Base-by-base conservation (phyloP, 192 early-diverging fungal species). In the Coemansia sp. region DNA sequence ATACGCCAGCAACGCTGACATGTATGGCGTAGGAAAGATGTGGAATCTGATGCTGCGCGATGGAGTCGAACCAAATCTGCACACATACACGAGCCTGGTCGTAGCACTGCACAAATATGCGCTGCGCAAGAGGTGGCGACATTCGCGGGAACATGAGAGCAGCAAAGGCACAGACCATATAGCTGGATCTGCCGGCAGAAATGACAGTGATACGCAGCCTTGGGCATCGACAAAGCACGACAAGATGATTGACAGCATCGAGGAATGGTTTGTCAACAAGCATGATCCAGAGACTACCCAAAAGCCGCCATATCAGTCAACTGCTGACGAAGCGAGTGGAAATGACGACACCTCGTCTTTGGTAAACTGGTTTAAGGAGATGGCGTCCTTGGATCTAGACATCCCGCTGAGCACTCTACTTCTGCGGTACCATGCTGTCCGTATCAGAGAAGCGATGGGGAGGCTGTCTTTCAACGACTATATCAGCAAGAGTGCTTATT, bases 341-440 rank as follows among this genome's bases (percentile, higher is more conserved):
- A 57, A 15, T 30, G 26, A 7, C 28, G 35, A 45, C 12, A 25
- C 29, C 5, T 42, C 34, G 25, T n/a, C 46, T 56, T 20, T 48
- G 10, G 15, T 43, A 16, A 58, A 35, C 35, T 35, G 20, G 58
- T 29, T 56, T 23, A 39, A 53, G 25, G 34, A 52, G 4, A 33
- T 34, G 9, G 48, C 10, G 4, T 29, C 70, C 16, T 48, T 71
- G n/a, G 37, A 34, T 28, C 20, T 78, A 1, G 76, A 78, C 23
- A 64, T 78, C 12, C 76, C 76, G 0, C 64, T 78, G 39, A 72
- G 76, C 61, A 78, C 76, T 16, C 60, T 78, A 59, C 48, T 78
- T 42, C 46, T 78, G 61, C 65, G 67, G 37, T 78, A 78, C 63
- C 70, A 68, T 55, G 35, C 76, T 1, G 20, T 58, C 21, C 66